Base-by-base conservation (phyloP, 2,329 filamentous ascomycete genomes). In the Cladosporium sp. region DNA sequence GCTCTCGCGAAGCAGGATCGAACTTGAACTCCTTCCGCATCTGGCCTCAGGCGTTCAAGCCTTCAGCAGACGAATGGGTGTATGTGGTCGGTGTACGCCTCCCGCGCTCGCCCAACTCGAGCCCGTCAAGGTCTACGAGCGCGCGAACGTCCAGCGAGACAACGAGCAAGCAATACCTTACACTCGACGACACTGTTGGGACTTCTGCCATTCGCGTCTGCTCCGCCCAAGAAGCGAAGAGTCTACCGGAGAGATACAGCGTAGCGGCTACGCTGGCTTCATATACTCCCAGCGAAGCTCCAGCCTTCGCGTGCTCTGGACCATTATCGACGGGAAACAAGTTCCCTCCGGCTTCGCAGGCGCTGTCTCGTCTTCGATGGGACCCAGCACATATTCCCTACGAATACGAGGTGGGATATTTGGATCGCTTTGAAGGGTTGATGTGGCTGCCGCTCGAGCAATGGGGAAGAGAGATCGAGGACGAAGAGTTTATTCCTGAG, bases 401-500 rank as follows among this genome's bases (percentile, higher is more conserved):
- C 5, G 76, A 83, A 58, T 86, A 81, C 69, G 75, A 84, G 14
- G 80, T 86, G 32, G 84, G 83, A 3, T 86, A 86, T 66, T 75
- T 82, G 25, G 84, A 87, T 70, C 78, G 84, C 11, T 86, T 86
- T 63, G 64, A 65, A 30, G 56, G 66, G 10, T 76, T 80, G 23
- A 76, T 80, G 64, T 84, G 85, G 73, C 79, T 80, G 13, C 70
- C 75, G 10, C 73, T 85, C 3, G 77, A 79, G 54, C 77, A 75
- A n/a, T 86, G 84, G 84, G 65, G 67, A 5, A 80, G 77, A 21
- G 83, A 85, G 57, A 79, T 80, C 34, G 85, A 84, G 11, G 78
- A 86, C 30, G 83, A 86, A 66, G 84, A 86, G 56, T 86, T 85
- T 64, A 85, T 86, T 64, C 84, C 84, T 3, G 79, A 82, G 68